A percentile compares a stretch with the other conserved stretches of the same genome.
Conservation (phyloP, 1,284 basidiomycete genomes). For the Ceratobasidium sp. region DNA sequence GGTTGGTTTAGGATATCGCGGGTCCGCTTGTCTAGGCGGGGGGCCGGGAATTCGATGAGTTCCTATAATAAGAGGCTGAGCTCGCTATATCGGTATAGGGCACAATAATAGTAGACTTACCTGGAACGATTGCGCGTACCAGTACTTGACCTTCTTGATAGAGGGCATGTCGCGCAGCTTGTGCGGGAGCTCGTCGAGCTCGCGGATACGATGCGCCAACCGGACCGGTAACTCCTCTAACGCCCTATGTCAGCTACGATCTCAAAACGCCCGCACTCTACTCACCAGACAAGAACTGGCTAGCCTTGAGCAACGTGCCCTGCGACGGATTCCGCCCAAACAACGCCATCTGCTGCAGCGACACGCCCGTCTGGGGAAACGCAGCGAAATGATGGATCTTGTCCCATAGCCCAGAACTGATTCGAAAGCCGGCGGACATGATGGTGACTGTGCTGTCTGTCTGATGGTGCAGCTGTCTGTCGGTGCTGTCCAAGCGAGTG, state of each 20-base stretch:
- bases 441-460: background rate
- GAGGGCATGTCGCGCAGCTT: conserved; percentile 91
- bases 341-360: conserved; percentile 89
- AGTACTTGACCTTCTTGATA: conserved; percentile 95
- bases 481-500: background rate
- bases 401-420: conserved; percentile 86
- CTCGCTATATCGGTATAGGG: background rate
- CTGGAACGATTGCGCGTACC: conserved; percentile 99
- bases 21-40: conserved; percentile 73
- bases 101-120: conserved; percentile 59
- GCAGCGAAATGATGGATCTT: conserved; percentile 94
- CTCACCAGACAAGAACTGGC: conserved; percentile 81
- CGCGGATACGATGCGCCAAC: conserved; percentile 95
- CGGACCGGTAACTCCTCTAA: conserved; percentile 92
- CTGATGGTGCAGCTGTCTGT: no score
- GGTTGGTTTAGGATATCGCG: conserved; percentile 72
- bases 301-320: conserved; percentile 86
- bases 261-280: conserved; percentile 33
- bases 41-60: conserved; percentile 83
- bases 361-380: conserved; percentile 94
- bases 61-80: conserved; percentile 64
- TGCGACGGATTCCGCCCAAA: conserved; percentile 89
- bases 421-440: conserved; percentile 63
- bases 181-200: conserved; percentile 94
- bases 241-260: conserved; percentile 1